phyloP scores from a whole-genome alignment of 352 stramenopile genomes.

The Globisporangium abappressorium region DNA sequence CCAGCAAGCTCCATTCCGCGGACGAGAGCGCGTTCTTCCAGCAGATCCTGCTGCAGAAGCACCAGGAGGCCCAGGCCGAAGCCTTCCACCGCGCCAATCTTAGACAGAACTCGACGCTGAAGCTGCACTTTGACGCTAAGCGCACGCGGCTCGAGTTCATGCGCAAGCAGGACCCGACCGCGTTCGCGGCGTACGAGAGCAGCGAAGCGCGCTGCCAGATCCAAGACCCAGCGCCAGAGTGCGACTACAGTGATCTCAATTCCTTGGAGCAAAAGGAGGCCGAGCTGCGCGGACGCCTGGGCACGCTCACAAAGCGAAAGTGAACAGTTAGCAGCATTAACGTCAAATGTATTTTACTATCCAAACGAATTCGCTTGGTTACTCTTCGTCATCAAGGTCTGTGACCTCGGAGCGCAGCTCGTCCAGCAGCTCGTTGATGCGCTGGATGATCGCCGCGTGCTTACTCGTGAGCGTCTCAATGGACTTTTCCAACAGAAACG shows the following conservation, averaged over 20 bases:
- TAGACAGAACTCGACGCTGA: conserved; percentile 70
- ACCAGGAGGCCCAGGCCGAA: conserved; percentile 64
- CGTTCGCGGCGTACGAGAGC: conserved; percentile 49
- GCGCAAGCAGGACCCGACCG: conserved; percentile 51
- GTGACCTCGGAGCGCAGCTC: conserved; percentile 55
- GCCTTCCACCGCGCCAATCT: conserved; percentile 47
- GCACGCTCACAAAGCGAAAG: conserved; percentile 35
- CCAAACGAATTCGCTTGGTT: not conserved
- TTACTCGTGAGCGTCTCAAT: conserved; percentile 47
- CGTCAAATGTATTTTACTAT: not conserved
- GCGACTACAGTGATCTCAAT: conserved; percentile 43
- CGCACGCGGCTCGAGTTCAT: conserved; percentile 69
- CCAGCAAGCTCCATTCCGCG: conserved; percentile 14
- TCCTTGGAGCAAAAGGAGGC: conserved; percentile 49
- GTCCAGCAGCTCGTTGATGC: conserved; percentile 80
- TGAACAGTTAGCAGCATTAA: not conserved
- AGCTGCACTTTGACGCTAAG: conserved; percentile 74
- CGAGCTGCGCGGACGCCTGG: conserved; percentile 52
- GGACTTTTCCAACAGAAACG: conserved; percentile 63
- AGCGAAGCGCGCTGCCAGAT: conserved; percentile 37
- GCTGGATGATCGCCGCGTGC: conserved; percentile 58
- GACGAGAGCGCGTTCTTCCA: conserved; percentile 49
- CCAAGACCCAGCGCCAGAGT: conserved; percentile 44
- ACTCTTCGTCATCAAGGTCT: conserved; percentile 36
- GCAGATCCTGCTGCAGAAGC: conserved; percentile 58